A percentile compares a stretch with the other conserved stretches of the same genome.
Evolutionary conservation across 495 filamentous ascomycete genomes (phyloP).

Genomic region (Penicillium ochrochloron): DNA sequence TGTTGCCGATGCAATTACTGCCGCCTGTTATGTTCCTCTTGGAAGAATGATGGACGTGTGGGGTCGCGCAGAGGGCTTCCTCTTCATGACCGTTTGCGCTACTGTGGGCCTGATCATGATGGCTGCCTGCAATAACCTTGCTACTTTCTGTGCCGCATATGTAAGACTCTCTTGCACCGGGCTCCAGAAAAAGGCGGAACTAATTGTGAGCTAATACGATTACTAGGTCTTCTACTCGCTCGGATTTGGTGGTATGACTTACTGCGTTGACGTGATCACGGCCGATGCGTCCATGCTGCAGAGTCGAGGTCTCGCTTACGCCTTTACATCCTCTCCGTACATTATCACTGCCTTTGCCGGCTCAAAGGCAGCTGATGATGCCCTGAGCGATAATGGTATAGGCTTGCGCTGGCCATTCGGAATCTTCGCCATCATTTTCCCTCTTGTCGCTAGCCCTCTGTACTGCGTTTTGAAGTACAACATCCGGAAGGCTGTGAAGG

Average conservation of each 20-base stretch:
- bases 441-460: slow-evolving; percentile 55
- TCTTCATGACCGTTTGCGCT: slow-evolving; percentile 41
- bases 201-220: not conserved
- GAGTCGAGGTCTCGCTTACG: slow-evolving; percentile 63
- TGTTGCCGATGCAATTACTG: slow-evolving; percentile 50
- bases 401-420: slow-evolving; percentile 64
- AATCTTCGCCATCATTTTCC: slow-evolving; percentile 60
- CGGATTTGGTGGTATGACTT: slow-evolving; percentile 59
- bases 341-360: slow-evolving; percentile 48
- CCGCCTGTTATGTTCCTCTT: slow-evolving; percentile 54
- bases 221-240: slow-evolving; percentile 50
- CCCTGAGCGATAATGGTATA: slow-evolving; percentile 48
- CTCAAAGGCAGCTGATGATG: slow-evolving; percentile 32
- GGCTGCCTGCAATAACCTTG: slow-evolving; percentile 53
- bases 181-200: not conserved
- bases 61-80: slow-evolving; percentile 62
- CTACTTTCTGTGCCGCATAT: slow-evolving; percentile 55
- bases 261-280: slow-evolving; percentile 59
- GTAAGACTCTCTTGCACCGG: slow-evolving; percentile 29
- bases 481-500: slow-evolving; percentile 55
- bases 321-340: slow-evolving; percentile 58
- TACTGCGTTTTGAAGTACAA: slow-evolving; percentile 52
- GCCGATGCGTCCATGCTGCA: slow-evolving; percentile 63
- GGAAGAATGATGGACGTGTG: slow-evolving; percentile 72
- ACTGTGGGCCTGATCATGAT: slow-evolving; percentile 53